These are phyloP conservation scores for Heritiera fomes DNA, from an alignment of 345 rosid species.

Conservation along the genomic window DNA sequence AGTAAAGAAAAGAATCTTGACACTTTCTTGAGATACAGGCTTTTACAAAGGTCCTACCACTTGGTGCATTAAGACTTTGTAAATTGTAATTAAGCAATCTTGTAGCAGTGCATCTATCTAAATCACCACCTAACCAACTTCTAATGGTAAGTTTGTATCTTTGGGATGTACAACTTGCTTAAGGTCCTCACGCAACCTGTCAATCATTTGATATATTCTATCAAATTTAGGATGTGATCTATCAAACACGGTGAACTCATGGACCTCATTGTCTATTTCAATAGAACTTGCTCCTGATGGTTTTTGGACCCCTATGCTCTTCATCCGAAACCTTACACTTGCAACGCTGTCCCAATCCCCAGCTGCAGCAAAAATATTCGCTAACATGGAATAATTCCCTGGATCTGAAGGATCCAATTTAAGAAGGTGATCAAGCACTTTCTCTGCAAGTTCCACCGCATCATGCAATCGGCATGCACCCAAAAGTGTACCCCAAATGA, in stretches of 20 bases:
- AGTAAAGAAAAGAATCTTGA: neutral
- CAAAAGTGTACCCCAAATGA: conserved; percentile 84
- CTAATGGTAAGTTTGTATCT: conserved; percentile 24
- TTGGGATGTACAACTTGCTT: conserved; percentile 27
- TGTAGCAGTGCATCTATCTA: conserved; percentile 19
- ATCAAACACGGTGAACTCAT: conserved; percentile 62
- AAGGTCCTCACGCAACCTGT: conserved; percentile 43
- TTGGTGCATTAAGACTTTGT: neutral
- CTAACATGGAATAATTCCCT: conserved; percentile 58
- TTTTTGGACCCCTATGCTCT: conserved; percentile 52
- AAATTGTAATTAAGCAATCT: conserved; percentile 11
- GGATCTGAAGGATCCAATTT: conserved; percentile 51
- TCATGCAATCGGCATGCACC: conserved; percentile 74
- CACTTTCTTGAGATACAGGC: neutral
- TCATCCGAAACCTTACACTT: conserved; percentile 59
- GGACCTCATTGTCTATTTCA: conserved; percentile 60
- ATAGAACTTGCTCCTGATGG: conserved; percentile 74
- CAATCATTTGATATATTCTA: conserved; percentile 59
- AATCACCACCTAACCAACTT: conserved; percentile 31
- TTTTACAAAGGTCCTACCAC: neutral
- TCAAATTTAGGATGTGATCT: conserved; percentile 62
- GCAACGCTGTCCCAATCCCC: conserved; percentile 77
- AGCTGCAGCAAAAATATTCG: conserved; percentile 66
- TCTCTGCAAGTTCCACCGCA: conserved; percentile 51
- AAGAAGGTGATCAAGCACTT: conserved; percentile 49